Base-by-base conservation (phyloP, 1,284 basidiomycete genomes). In the Tylopilus orsonianus region DNA sequence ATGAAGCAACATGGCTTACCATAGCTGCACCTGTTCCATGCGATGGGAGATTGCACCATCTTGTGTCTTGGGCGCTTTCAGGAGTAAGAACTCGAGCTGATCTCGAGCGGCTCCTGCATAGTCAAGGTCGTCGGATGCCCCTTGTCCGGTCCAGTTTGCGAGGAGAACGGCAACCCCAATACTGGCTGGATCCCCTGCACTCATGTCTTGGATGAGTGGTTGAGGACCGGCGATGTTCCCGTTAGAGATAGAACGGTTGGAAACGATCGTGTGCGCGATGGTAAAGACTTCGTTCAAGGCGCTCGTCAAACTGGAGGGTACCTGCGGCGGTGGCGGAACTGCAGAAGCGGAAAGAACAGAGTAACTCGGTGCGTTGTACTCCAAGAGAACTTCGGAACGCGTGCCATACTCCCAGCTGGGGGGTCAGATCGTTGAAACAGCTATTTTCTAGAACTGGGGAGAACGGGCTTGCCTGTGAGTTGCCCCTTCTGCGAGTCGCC, bases 31-130 rank as follows among this genome's bases (percentile, higher is more conserved):
- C 59, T 85, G 70, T 2, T 74, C 71, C 9, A 72, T 72, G 2
- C 86, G 75, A 65, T 95, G 93, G 2, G 89, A 93, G 27, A 95
- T 83, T 0, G 92, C 92, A 2, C 92, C 92, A 53, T 89, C 80
- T 2, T 59, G 55, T 2, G 87, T 83, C 62, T 75, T 75, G 4
- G 92, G 89, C 1, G 87, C 90, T 0, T 71, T 68, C 27, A 77
- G 66, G 34, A 90, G 70, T 23, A 94, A 66, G 61, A 79, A 95
- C 29, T 85, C 70, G 24, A 96, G 71, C 69, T 97, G 85, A 39
- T 80, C 78, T 49, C 59, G 65, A 5, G 87, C 90, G 5, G 91
- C 89, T 1, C 72, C 73, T 0, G 73, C 76, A 66, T 87, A 96
- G 50, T 81, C 74, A 23, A 77, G 59, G 32, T 70, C 73, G 32